Percentiles rank a stretch among this genome's conserved stretches.
Evolutionary conservation across 345 rosid genomes (phyloP).

Genomic region (Clausena lansium): DNA sequence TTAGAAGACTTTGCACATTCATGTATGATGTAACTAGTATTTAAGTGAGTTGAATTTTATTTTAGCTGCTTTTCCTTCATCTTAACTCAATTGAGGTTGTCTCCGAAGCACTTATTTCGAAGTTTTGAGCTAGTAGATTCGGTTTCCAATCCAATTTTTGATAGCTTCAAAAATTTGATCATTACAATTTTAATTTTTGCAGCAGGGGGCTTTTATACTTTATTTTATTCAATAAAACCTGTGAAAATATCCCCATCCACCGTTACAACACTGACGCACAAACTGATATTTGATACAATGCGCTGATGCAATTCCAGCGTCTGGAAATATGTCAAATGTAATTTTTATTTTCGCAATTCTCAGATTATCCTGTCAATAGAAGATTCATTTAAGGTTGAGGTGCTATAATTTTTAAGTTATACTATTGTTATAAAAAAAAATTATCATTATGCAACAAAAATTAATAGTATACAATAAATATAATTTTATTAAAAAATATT

Average conservation of each 20-base stretch:
- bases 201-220: neutral
- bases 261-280: neutral
- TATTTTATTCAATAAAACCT: no score
- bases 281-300: neutral
- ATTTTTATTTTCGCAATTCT: neutral
- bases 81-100: neutral
- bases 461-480: no score
- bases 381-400: no score
- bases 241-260: neutral
- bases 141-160: neutral
- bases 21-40: no score
- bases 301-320: constrained; percentile 11
- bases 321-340: neutral
- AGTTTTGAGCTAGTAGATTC: neutral
- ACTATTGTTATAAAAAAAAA: no score
- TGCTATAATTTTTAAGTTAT: no score
- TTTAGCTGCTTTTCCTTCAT: no score
- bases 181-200: neutral
- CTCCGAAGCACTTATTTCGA: neutral
- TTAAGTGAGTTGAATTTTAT: no score
- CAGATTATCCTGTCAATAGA: neutral
- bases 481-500: no score
- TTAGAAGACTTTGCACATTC: no score
- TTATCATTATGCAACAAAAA: no score
- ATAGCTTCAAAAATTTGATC: neutral